A percentile compares a stretch with the other conserved stretches of the same genome.
Evolutionary conservation across 2,329 filamentous ascomycete species (phyloP).

Genomic region (Pyrenochaeta sp.): DNA sequence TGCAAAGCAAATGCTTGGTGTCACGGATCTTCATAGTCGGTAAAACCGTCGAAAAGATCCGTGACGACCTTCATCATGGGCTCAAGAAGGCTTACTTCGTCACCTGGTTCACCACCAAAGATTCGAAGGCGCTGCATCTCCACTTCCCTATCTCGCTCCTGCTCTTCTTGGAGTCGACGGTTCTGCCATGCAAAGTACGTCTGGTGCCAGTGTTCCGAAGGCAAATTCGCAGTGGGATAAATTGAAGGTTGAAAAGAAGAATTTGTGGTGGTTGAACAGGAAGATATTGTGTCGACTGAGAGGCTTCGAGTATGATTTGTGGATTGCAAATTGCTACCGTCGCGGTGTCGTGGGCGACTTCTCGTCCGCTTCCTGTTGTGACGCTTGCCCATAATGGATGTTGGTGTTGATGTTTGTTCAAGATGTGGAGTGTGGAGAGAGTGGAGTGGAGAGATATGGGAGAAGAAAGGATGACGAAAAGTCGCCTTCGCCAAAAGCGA

Average conservation of each 20-base stretch:
- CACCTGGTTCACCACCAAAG: constrained; percentile 55
- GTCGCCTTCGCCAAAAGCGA: constrained; percentile 35
- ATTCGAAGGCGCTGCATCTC: constrained; percentile 51
- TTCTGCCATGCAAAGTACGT: constrained; percentile 50
- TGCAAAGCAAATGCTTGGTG: constrained; percentile 4
- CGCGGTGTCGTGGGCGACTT: constrained; percentile 52
- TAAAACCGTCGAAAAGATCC: constrained; percentile 54
- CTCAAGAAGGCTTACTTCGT: constrained; percentile 53
- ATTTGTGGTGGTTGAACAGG: constrained; percentile 29
- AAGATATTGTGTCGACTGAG: constrained; percentile 41
- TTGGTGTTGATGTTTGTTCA: constrained; percentile 2
- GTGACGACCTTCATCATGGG: constrained; percentile 59
- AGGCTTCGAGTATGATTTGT: constrained; percentile 40
- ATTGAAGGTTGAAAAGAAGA: constrained; percentile 31
- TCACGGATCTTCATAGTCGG: constrained; percentile 56
- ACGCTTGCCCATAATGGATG: constrained; percentile 51
- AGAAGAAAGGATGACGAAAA: constrained; percentile 31
- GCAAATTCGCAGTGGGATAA: constrained; percentile 25
- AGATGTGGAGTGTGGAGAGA: not conserved
- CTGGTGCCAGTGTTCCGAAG: constrained; percentile 47
- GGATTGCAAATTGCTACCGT: constrained; percentile 31
- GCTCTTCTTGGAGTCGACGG: constrained; percentile 35
- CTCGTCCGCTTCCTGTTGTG: constrained; percentile 56
- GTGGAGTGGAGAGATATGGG: constrained; percentile 5
- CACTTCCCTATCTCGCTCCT: constrained; percentile 38